Base-by-base conservation (phyloP, 2,329 filamentous ascomycete genomes). In the Pestalotiopsis sp. region DNA sequence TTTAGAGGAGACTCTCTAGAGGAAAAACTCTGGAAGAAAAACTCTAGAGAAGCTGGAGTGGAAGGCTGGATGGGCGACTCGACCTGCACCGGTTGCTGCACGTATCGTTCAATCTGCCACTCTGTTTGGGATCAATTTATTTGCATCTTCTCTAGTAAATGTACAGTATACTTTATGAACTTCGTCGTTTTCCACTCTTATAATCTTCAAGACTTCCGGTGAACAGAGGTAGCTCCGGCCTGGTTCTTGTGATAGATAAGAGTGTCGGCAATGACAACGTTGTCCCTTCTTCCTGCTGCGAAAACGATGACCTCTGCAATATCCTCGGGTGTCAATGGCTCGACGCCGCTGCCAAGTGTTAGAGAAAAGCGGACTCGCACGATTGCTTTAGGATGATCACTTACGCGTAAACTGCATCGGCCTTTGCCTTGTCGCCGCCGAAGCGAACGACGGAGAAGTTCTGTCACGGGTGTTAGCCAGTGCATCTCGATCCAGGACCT, bases 221-320 rank as follows among this genome's bases (percentile, higher is more conserved):
- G 76, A 72, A 79, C 70, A 25, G 74, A 65, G n/a, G 66, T 69
- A 39, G 77, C 76, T 58, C 69, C 70, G 25, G 73, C 92, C 85
- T 95, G 92, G 77, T 94, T 92, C 75, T 90, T 94, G 7, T 92
- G 92, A 79, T 90, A 94, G 57, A 95, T 83, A 68, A 95, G 79
- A 23, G 91, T 90, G 80, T 95, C 92, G 3, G 92, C 92, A 72
- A 95, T 81, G 4, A 94, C 91, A n/a, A 94, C 92, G 77, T 94
- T 94, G 81, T 95, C 92, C 76, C 89, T 88, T 78, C 92, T 86
- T 4, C 91, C 90, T n/a, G 91, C 92, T 25, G 90, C 85, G 75
- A 94, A 95, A 4, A 95, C 92, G 27, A 94, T 84, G 38, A 94
- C 86, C 79, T 94, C 92, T 1, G 92, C 92, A 76, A 95, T 93